Percentiles rank a stretch among this genome's conserved stretches.
These are phyloP conservation scores for Harrya chromipes DNA, from an alignment of 768 basidiomycete species.

Conservation along the genomic window DNA sequence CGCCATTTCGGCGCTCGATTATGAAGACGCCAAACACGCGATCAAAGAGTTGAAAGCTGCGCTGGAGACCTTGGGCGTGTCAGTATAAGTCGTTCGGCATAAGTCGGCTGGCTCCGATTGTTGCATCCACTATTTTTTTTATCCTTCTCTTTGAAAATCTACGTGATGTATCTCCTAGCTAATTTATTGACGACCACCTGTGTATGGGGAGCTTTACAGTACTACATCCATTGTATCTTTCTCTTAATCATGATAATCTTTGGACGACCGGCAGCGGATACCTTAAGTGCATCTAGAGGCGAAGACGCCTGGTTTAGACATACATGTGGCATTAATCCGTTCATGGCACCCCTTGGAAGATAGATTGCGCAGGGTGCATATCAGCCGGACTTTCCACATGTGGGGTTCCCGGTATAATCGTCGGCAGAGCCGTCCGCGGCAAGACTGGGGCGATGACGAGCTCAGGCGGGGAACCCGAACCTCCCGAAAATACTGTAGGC, in stretches of 20 bases:
- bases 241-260: slow-evolving; percentile 1
- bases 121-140: neutral
- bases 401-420: slow-evolving; percentile 17
- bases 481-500: neutral
- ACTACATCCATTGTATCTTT: neutral
- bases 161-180: neutral
- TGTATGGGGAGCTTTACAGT: neutral
- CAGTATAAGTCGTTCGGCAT: slow-evolving; percentile 12
- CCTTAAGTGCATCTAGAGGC: neutral
- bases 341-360: slow-evolving; percentile 6
- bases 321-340: neutral
- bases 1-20: slow-evolving; percentile 94
- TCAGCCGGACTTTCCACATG: slow-evolving; percentile 34
- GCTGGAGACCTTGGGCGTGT: slow-evolving; percentile 60
- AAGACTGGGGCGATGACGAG: slow-evolving; percentile 11
- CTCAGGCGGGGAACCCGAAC: neutral
- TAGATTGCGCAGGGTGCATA: slow-evolving; percentile 16
- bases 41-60: slow-evolving; percentile 78
- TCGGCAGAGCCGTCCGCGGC: slow-evolving; percentile 12
- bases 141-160: slow-evolving; percentile 4
- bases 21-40: slow-evolving; percentile 89
- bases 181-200: neutral
- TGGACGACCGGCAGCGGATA: neutral
- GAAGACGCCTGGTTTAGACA: neutral
- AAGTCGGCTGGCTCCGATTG: slow-evolving; percentile 4